Evolutionary conservation across 2,329 filamentous ascomycete genomes (phyloP), one percentile per base, ranked within the genome.

Genomic region (Alternaria triticina): DNA sequence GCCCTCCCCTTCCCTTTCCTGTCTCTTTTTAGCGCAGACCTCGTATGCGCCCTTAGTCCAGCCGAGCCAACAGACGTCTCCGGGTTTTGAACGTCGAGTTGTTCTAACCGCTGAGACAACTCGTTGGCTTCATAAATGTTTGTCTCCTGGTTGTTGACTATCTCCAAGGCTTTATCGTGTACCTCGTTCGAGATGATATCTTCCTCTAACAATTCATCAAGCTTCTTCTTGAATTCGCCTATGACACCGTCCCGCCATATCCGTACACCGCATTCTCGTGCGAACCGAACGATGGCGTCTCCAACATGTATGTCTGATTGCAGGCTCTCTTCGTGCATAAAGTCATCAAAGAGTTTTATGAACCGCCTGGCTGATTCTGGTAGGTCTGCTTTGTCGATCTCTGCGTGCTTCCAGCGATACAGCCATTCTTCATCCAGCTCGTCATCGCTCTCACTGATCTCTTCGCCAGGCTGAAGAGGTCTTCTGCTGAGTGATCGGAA

Each of bases 391-490:
- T 62, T 68, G 3, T 66, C 60, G 6, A 73, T 73, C 12, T 75
- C 60, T 25, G 64, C 64, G 6, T 43, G 72, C 71, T 61, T 79
- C 27, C 75, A 77, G 9, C 75, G 69, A 1, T 70, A 52, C 6
- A 82, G 60, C 80, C 82, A 83, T 3, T 60, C 61, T 25, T 78
- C 74, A 45, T 82, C 80, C 0, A 77, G 63, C 6, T 82, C 81
- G 46, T 83, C 79, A 27, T 84, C 83, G 65, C 81, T 83, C 58
- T 84, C 82, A 50, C 76, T 81, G 15, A 83, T 66, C 5, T 66
- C 47, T 52, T 82, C 81, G 8, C 79, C 82, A 33, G 77, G 71
- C 8, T 66, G 51, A 3, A 84, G 65, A 3, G 70, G 72, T 10
- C 80, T 73, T 64, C 83, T 84, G 2, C 79, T 79, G 3, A 70